These are phyloP conservation scores for Penicillium sumatraense DNA, from an alignment of 2,329 filamentous ascomycete species.

Conservation along the genomic window DNA sequence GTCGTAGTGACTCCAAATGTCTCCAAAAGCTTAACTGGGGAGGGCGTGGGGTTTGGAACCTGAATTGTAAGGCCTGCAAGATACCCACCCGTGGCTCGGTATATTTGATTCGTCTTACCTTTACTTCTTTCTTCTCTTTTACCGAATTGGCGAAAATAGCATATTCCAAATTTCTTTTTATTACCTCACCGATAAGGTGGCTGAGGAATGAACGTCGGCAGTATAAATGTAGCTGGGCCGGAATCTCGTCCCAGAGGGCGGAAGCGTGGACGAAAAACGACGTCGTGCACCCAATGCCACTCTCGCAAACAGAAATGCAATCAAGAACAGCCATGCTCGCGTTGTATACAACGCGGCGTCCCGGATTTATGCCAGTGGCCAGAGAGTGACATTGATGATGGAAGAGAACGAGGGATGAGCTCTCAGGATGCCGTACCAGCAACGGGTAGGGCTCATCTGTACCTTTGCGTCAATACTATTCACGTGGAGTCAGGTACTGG, in stretches of 20 bases:
- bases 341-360: slow-evolving; percentile 15
- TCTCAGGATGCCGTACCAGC: slow-evolving; percentile 2
- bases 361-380: slow-evolving; percentile 16
- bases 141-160: neutral
- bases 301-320: slow-evolving; percentile 20
- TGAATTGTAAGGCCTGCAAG: neutral
- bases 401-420: neutral
- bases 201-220: neutral
- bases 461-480: neutral
- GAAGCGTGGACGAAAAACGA: slow-evolving; percentile 18
- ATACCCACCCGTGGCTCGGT: neutral
- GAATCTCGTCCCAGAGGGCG: slow-evolving; percentile 2
- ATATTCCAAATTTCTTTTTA: neutral
- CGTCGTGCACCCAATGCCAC: slow-evolving; percentile 18
- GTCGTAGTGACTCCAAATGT: neutral
- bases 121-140: neutral
- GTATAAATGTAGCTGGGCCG: neutral
- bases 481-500: too few relatives aligned
- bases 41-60: neutral
- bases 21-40: neutral
- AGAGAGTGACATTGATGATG: slow-evolving; percentile 1
- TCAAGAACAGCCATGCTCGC: slow-evolving; percentile 13
- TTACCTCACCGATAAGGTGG: neutral
- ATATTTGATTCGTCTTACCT: neutral
- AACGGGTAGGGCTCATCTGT: slow-evolving; percentile 4